phyloP scores from a whole-genome alignment of 2,329 filamentous ascomycete genomes.

The Pseudovirgaria hyperparasitica region DNA sequence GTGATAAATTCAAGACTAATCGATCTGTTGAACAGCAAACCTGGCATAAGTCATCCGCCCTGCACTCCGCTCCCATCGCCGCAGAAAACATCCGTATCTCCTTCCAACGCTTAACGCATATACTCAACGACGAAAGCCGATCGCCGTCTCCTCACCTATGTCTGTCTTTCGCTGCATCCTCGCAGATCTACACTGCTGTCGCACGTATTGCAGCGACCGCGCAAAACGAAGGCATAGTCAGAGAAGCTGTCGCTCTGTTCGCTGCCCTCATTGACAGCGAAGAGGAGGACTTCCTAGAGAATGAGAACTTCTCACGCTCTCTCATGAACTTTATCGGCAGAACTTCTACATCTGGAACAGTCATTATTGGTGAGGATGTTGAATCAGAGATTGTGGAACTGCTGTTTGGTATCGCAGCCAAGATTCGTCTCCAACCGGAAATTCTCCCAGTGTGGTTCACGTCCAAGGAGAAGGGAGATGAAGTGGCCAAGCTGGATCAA shows the following conservation, averaged over 20 bases:
- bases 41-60: slow-evolving; percentile 44
- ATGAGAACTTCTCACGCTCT: slow-evolving; percentile 70
- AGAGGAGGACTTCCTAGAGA: slow-evolving; percentile 88
- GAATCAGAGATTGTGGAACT: slow-evolving; percentile 85
- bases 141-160: slow-evolving; percentile 84
- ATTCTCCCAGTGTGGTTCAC: slow-evolving; percentile 91
- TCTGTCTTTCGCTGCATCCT: slow-evolving; percentile 71
- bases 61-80: slow-evolving; percentile 38
- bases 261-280: slow-evolving; percentile 90
- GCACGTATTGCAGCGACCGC: slow-evolving; percentile 79
- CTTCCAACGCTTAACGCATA: slow-evolving; percentile 45
- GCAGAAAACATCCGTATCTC: slow-evolving; percentile 37
- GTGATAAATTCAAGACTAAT: slow-evolving; percentile 7
- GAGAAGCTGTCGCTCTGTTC: slow-evolving; percentile 75
- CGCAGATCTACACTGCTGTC: slow-evolving; percentile 81
- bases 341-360: slow-evolving; percentile 61
- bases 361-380: slow-evolving; percentile 64
- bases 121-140: slow-evolving; percentile 80
- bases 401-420: slow-evolving; percentile 90
- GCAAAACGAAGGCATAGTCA: slow-evolving; percentile 74
- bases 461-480: slow-evolving; percentile 27
- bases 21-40: slow-evolving; percentile 35
- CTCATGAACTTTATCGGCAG: slow-evolving; percentile 75
- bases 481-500: slow-evolving; percentile 29
- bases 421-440: slow-evolving; percentile 78